A percentile compares a stretch with the other conserved stretches of the same genome.
Evolutionary conservation across 768 basidiomycete species (phyloP).

Genomic region (Termitomyces sp.): DNA sequence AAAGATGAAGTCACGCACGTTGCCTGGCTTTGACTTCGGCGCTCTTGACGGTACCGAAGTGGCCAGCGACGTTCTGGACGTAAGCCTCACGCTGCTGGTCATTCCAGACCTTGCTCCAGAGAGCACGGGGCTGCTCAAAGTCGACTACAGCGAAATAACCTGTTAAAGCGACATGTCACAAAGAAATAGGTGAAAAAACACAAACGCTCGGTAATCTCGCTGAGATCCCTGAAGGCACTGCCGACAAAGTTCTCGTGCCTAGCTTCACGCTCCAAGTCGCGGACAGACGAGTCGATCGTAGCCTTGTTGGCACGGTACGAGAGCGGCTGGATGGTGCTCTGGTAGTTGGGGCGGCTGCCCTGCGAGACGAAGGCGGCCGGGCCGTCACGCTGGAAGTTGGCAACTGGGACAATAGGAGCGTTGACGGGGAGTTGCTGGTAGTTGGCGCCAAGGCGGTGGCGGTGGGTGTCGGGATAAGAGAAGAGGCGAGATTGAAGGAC

Average conservation of each 20-base stretch:
- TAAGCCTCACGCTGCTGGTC: conserved; percentile 55
- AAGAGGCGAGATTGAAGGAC: conserved; percentile 93
- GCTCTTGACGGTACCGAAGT: conserved; percentile 58
- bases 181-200: conserved; percentile 8
- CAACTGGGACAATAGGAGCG: conserved; percentile 60
- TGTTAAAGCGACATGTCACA: not conserved
- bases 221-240: conserved; percentile 60
- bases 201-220: conserved; percentile 77
- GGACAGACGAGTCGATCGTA: conserved; percentile 33
- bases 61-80: conserved; percentile 60
- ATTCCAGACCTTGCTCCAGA: conserved; percentile 65
- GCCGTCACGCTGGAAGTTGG: conserved; percentile 94
- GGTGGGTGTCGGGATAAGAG: conserved; percentile 89
- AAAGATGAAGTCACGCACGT: conserved; percentile 38
- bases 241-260: conserved; percentile 76
- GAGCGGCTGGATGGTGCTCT: conserved; percentile 70
- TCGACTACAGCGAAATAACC: conserved; percentile 44
- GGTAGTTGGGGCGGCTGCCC: conserved; percentile 84
- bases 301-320: conserved; percentile 47
- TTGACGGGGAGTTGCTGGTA: conserved; percentile 90
- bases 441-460: conserved; percentile 76
- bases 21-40: conserved; percentile 54
- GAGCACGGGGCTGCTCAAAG: conserved; percentile 76
- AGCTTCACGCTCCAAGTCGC: conserved; percentile 32
- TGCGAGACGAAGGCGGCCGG: conserved; percentile 64